phyloP scores from a whole-genome alignment of 2,329 filamentous ascomycete genomes.

The Alternaria ethzedia region DNA sequence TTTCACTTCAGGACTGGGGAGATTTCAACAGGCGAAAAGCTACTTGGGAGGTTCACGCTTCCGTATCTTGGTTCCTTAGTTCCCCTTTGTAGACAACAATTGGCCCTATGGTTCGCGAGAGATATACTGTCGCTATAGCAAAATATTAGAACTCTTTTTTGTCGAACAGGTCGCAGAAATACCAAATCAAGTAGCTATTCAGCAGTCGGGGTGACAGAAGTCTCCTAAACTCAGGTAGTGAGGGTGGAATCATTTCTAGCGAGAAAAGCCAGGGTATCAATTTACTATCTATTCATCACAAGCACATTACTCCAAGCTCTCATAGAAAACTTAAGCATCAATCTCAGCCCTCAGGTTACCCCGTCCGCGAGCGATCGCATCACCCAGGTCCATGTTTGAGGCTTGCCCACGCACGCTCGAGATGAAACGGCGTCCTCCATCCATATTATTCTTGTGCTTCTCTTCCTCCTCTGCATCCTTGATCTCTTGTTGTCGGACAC shows the following conservation, averaged over 20 bases:
- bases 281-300: not conserved
- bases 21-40: too few species aligned
- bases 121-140: not conserved
- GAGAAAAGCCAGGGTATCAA: conserved; percentile 13
- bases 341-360: conserved; percentile 22
- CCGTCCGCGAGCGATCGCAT: conserved; percentile 38
- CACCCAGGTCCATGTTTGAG: conserved; percentile 34
- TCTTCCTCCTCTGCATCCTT: conserved; percentile 44
- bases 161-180: not conserved
- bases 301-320: not conserved
- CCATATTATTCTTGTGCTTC: conserved; percentile 29
- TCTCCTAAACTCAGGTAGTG: not conserved
- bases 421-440: conserved; percentile 35
- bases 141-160: not conserved
- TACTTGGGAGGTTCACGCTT: too few species aligned
- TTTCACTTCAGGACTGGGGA: too few species aligned
- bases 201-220: not conserved
- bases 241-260: not conserved
- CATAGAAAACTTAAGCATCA: conserved; percentile 12
- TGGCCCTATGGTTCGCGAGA: not conserved
- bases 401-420: conserved; percentile 31
- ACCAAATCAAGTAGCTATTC: not conserved
- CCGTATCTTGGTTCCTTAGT: not conserved
- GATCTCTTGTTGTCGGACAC: conserved; percentile 38
- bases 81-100: not conserved